A percentile compares a stretch with the other conserved stretches of the same genome.
Conservation (phyloP, 768 basidiomycete genomes). For the Russula vinacea region DNA sequence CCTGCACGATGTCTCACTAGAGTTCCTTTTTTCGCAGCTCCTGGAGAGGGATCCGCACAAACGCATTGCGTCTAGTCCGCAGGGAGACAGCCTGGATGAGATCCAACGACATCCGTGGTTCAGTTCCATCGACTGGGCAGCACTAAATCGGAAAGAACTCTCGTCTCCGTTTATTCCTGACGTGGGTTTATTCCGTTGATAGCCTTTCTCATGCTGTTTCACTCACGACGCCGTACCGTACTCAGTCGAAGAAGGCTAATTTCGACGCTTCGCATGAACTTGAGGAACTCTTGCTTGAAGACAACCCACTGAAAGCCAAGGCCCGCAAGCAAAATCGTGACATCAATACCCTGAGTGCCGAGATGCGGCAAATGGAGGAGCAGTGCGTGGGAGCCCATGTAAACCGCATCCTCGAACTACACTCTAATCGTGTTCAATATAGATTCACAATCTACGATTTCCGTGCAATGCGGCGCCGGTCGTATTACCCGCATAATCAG, state of each 20-base stretch:
- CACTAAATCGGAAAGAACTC: slow-evolving; percentile 70
- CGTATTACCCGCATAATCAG: slow-evolving; percentile 86
- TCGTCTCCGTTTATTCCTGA: slow-evolving; percentile 88
- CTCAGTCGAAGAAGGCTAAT: slow-evolving; percentile 95
- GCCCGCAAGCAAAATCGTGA: slow-evolving; percentile 90
- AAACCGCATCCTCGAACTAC: slow-evolving; percentile 13
- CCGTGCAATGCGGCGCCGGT: slow-evolving; percentile 84
- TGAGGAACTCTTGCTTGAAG: slow-evolving; percentile 92
- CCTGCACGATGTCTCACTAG: neutral
- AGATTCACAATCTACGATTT: slow-evolving; percentile 94
- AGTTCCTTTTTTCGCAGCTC: slow-evolving; percentile 47
- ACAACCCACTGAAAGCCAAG: slow-evolving; percentile 94
- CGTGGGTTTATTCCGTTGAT: slow-evolving; percentile 42
- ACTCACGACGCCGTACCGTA: slow-evolving; percentile 15
- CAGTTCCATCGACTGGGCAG: slow-evolving; percentile 82
- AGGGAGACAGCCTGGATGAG: slow-evolving; percentile 77
- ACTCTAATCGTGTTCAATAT: slow-evolving; percentile 4
- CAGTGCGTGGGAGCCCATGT: slow-evolving; percentile 55
- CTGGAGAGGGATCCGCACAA: slow-evolving; percentile 80
- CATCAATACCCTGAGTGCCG: slow-evolving; percentile 69
- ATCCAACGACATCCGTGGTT: slow-evolving; percentile 86
- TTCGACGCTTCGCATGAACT: slow-evolving; percentile 98
- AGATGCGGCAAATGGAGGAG: slow-evolving; percentile 98
- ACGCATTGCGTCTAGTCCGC: slow-evolving; percentile 77
- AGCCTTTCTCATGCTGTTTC: slow-evolving; percentile 17